Conservation (phyloP, 805 yeast genomes). For the Schizosaccharomyces octosporus region DNA sequence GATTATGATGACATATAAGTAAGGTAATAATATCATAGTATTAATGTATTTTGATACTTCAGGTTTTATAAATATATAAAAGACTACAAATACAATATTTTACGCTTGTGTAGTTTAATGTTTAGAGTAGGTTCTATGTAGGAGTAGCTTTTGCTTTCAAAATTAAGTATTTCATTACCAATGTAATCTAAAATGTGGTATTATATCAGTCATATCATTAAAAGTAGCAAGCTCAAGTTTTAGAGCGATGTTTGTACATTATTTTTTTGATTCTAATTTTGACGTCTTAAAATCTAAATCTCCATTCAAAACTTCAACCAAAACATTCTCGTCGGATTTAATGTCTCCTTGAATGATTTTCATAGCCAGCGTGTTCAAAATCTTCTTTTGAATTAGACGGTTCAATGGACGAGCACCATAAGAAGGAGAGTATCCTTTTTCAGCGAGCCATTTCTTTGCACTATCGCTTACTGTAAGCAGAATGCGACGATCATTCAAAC, state of each 20-base stretch:
- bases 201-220: too few species aligned
- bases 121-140: too few species aligned
- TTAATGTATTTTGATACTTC: too few species aligned
- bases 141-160: too few species aligned
- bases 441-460: slow-evolving; percentile 58
- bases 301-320: slow-evolving; percentile 23
- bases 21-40: too few species aligned
- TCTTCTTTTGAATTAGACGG: slow-evolving; percentile 55
- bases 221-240: too few species aligned
- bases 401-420: slow-evolving; percentile 95
- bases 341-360: slow-evolving; percentile 59
- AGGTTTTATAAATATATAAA: too few species aligned
- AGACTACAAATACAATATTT: too few species aligned
- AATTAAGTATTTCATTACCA: too few species aligned
- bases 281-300: slow-evolving; percentile 11
- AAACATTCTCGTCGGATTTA: slow-evolving; percentile 29
- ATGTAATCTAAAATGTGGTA: too few species aligned
- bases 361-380: slow-evolving; percentile 77
- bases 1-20: too few species aligned
- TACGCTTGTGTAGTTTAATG: too few species aligned
- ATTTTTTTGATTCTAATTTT: neutral
- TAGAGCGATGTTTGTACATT: neutral
- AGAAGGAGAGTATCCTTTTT: slow-evolving; percentile 67
- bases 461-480: slow-evolving; percentile 26
- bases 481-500: slow-evolving; percentile 60